These are phyloP conservation scores for Fusarium chuoi DNA, from an alignment of 2,329 filamentous ascomycete genomes.

Conservation along the genomic window DNA sequence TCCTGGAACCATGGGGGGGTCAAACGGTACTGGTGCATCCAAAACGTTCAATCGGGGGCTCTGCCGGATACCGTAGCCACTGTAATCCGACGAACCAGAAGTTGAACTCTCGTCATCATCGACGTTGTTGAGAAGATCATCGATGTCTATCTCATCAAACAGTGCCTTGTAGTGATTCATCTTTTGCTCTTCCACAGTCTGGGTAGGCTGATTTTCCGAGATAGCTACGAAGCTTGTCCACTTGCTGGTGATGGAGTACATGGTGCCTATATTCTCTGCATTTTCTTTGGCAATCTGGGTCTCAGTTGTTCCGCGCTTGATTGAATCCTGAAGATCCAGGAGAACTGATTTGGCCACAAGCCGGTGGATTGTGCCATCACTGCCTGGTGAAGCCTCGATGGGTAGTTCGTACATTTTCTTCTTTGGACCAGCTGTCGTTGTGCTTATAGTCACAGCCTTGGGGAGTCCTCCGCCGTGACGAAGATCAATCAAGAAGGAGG, in stretches of 20 bases:
- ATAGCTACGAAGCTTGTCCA: neutral
- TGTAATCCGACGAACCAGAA: too few species aligned
- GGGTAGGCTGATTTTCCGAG: fast-evolving
- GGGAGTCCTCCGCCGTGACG: fast-evolving
- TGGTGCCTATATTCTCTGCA: fast-evolving
- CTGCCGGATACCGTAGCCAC: too few species aligned
- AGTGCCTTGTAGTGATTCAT: neutral
- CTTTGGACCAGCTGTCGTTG: fast-evolving
- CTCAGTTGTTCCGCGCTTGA: fast-evolving
- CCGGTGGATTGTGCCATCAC: fast-evolving
- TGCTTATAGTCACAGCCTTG: fast-evolving
- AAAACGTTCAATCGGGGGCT: too few species aligned
- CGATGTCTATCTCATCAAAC: neutral
- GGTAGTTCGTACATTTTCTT: fast-evolving
- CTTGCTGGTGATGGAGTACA: neutral
- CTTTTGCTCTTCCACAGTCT: fast-evolving
- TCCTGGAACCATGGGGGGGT: too few species aligned
- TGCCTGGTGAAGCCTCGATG: fast-evolving
- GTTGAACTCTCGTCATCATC: neutral
- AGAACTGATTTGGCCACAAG: fast-evolving
- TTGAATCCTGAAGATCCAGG: fast-evolving
- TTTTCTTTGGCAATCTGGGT: fast-evolving
- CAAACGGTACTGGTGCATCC: too few species aligned
- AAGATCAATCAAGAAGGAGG: neutral
- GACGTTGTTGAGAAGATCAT: neutral